Base-by-base conservation (phyloP, 2,329 filamentous ascomycete genomes). In the Penicillium griseofulvum region DNA sequence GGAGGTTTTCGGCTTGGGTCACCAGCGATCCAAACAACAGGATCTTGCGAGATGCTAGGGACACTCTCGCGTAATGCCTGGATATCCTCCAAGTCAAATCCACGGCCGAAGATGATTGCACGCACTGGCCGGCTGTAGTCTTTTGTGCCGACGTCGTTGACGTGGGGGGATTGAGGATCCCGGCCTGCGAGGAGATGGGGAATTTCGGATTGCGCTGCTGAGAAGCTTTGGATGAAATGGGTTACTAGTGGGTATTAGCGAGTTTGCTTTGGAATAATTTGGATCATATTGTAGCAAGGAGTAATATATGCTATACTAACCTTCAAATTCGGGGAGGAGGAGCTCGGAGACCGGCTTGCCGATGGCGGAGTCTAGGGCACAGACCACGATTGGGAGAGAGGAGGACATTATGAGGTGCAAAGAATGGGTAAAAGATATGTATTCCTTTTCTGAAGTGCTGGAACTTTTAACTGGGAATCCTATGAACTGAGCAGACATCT, bases 41-140 rank as follows among this genome's bases (percentile, higher is more conserved):
- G 56, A 5, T 54, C 51, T 2, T 11, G 31, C 29, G 51, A 47
- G 17, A 39, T 44, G 2, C 55, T 48, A 31, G 57, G 39, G 3
- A 43, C 48, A 26, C 48, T 51, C 3, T 55, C 36, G 10, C 48
- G 49, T 6, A 64, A 47, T 10, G 54, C 26, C 29, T 63, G 54
- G 9, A 69, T 54, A 11, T 67, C 55, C 3, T 56, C 43, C 8
- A 42, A 26, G 2, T 47, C 17, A 46, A 55, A 71, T 2, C 61
- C 66, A 2, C 68, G 64, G 3, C 69, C 69, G 29, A 71, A 66
- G 19, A 70, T 59, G 10, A 71, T 57, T 2, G 62, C 68, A 0
- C 66, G 65, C 3, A 61, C 57, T 6, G 61, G 58, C 11, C 41
- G 49, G 37, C 31, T 60, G 59, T 69, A 71, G 26, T 68, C 52